Conservation (phyloP, 1,139 yeast species). For the Kurtzmaniella quercitrusa region DNA sequence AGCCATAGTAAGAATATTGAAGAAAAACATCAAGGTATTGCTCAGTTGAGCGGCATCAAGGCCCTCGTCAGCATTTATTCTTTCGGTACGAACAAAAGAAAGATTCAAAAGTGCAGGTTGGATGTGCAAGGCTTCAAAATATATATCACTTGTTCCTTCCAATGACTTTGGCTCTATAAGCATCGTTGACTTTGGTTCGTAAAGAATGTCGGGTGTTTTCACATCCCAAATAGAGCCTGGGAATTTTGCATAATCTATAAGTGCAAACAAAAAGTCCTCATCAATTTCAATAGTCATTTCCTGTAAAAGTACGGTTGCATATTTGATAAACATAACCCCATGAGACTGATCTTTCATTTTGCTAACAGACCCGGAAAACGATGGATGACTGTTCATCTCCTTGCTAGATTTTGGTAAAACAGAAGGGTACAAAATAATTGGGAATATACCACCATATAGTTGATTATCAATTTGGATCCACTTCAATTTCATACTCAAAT, state of each 20-base stretch:
- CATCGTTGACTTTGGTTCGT: constrained; percentile 49
- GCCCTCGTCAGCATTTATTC: constrained; percentile 53
- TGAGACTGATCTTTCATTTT: constrained; percentile 84
- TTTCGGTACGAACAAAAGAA: constrained; percentile 89
- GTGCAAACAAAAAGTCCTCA: constrained; percentile 84
- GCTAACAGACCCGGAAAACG: constrained; percentile 80
- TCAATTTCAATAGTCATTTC: constrained; percentile 91
- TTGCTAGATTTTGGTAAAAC: constrained; percentile 81
- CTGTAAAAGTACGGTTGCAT: constrained; percentile 84
- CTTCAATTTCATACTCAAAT: constrained; percentile 72
- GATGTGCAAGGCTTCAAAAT: constrained; percentile 87
- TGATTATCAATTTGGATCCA: constrained; percentile 97
- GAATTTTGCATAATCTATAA: constrained; percentile 71
- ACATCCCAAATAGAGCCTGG: constrained; percentile 71
- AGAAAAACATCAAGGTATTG: constrained; percentile 68
- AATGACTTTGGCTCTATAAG: constrained; percentile 60
- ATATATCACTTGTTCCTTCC: constrained; percentile 67
- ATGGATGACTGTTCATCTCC: constrained; percentile 87
- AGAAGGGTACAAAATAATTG: constrained; percentile 87
- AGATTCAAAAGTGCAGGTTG: constrained; percentile 88
- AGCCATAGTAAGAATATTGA: constrained; percentile 92
- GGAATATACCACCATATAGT: constrained; percentile 81
- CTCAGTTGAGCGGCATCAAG: constrained; percentile 50
- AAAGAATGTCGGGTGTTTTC: constrained; percentile 45
- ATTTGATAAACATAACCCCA: constrained; percentile 86